These are phyloP conservation scores for Cicer chorassanicum DNA, from an alignment of 306 rosid genomes.

Conservation along the genomic window DNA sequence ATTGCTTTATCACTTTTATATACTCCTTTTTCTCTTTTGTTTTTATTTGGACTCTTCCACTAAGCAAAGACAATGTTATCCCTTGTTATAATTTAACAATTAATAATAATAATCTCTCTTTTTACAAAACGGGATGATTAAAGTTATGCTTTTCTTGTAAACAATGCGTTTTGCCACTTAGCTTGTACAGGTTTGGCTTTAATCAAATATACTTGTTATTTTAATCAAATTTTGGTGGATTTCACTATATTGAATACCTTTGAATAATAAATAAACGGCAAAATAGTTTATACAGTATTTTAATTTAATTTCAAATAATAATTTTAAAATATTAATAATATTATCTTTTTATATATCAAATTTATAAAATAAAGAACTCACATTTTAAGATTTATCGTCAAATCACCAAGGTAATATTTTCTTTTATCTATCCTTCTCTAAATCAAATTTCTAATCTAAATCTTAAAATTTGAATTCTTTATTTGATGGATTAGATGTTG, in stretches of 20 bases:
- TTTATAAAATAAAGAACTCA: too few species aligned
- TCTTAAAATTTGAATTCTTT: too few species aligned
- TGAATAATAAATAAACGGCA: background rate
- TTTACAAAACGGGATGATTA: slow-evolving; percentile 31
- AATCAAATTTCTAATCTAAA: too few species aligned
- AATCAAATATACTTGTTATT: background rate
- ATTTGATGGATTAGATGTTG: too few species aligned
- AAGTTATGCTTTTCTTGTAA: slow-evolving; percentile 56
- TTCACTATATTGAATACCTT: background rate
- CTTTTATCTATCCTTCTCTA: too few species aligned
- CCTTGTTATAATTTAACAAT: background rate
- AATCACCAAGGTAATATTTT: too few species aligned
- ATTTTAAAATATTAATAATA: too few species aligned
- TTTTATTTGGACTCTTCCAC: slow-evolving; percentile 49
- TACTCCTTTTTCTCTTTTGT: slow-evolving; percentile 42
- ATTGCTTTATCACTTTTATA: slow-evolving; percentile 50
- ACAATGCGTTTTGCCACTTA: slow-evolving; percentile 43
- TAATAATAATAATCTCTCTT: background rate
- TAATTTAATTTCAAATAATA: too few species aligned
- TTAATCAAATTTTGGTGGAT: background rate
- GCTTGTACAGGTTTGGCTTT: slow-evolving; percentile 7
- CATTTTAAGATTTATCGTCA: too few species aligned
- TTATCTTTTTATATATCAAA: too few species aligned
- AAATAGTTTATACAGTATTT: too few species aligned
- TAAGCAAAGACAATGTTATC: slow-evolving; percentile 48